These are phyloP conservation scores for Phytopythium cucurbitacearum DNA, from an alignment of 352 stramenopile genomes.

Conservation along the genomic window DNA sequence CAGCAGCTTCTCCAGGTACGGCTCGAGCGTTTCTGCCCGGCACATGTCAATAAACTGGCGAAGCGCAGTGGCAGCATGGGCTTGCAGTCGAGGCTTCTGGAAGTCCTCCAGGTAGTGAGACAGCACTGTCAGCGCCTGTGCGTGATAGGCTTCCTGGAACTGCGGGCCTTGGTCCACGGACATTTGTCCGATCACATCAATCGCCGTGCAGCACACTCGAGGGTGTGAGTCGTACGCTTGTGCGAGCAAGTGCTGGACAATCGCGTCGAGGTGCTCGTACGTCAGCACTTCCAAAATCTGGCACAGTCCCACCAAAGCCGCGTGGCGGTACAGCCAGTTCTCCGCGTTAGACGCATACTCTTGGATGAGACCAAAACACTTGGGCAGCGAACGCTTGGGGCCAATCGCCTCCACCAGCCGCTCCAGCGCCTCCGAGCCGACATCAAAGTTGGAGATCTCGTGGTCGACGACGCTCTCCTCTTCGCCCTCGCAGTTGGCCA, in stretches of 20 bases:
- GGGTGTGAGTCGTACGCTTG: constrained; percentile 67
- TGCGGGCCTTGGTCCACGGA: constrained; percentile 73
- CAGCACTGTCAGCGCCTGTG: constrained; percentile 53
- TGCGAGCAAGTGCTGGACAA: constrained; percentile 61
- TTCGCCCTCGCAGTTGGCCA: constrained; percentile 61
- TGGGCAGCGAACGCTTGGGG: constrained; percentile 65
- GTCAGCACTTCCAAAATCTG: constrained; percentile 80
- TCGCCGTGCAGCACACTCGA: constrained; percentile 75
- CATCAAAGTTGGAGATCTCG: constrained; percentile 87
- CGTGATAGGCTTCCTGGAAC: constrained; percentile 78
- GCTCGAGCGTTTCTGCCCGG: constrained; percentile 46
- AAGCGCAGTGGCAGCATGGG: constrained; percentile 68
- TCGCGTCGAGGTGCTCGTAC: constrained; percentile 56
- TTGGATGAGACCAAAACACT: constrained; percentile 74
- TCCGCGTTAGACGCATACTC: constrained; percentile 54
- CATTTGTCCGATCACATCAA: constrained; percentile 82
- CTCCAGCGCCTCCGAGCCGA: constrained; percentile 77
- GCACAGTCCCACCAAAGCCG: constrained; percentile 71
- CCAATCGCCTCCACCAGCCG: constrained; percentile 60
- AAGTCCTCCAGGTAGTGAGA: constrained; percentile 62
- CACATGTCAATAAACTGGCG: constrained; percentile 87
- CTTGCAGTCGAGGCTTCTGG: constrained; percentile 58
- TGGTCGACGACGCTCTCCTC: constrained; percentile 43
- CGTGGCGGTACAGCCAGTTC: constrained; percentile 75
- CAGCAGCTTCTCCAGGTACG: constrained; percentile 74